These are phyloP conservation scores for Parastagonospora avenae DNA, from an alignment of 2,329 filamentous ascomycete genomes.

Conservation along the genomic window DNA sequence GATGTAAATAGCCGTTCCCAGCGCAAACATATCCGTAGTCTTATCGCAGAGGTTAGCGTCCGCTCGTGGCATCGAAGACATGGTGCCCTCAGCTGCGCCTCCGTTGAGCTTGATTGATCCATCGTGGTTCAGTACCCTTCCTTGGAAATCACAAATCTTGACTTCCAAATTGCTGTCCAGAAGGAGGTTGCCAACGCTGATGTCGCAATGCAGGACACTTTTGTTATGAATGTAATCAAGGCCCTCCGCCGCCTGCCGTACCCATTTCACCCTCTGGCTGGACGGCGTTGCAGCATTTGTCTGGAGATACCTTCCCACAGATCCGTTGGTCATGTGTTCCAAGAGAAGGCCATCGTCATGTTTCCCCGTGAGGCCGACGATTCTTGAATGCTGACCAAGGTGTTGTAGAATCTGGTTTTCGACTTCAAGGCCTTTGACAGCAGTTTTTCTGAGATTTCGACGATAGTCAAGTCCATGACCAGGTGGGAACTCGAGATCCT, in stretches of 20 bases:
- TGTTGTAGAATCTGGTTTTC: not conserved
- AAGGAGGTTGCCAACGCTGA: conserved; percentile 7
- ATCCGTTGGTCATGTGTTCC: not conserved
- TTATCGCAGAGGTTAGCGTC: not conserved
- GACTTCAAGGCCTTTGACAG: not conserved
- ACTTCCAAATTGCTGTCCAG: conserved; percentile 1
- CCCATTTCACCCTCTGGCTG: not conserved
- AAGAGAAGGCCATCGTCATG: not conserved
- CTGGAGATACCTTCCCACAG: not conserved
- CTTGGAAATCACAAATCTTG: conserved; percentile 11
- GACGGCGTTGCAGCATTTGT: not conserved
- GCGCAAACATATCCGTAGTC: conserved; percentile 25
- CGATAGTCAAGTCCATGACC: no score
- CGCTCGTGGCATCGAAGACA: not conserved
- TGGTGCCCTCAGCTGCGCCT: not conserved
- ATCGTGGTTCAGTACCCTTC: conserved; percentile 2
- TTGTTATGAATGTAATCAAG: conserved; percentile 5
- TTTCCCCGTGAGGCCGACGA: not conserved
- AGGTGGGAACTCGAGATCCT: no score
- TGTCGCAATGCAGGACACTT: conserved; percentile 6
- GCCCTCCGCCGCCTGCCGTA: no score
- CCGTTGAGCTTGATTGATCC: not conserved
- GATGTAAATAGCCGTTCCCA: conserved; percentile 21
- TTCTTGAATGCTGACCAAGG: not conserved
- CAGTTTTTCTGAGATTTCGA: no score